Evolutionary conservation across 2,329 filamentous ascomycete genomes (phyloP).

Genomic region (Shiraia sp.): DNA sequence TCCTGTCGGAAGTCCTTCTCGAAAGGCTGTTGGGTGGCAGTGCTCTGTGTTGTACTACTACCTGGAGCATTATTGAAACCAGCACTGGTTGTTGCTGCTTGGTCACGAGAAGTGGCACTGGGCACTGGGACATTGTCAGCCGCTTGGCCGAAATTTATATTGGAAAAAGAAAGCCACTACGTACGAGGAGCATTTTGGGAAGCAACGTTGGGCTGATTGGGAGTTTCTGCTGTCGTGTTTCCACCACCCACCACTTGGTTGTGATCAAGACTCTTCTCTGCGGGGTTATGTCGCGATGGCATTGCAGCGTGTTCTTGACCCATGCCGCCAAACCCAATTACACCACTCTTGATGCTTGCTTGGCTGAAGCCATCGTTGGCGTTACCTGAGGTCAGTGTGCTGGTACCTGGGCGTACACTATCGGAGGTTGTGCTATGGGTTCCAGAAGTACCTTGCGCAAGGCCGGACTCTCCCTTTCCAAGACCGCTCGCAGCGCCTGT

Average conservation of each 20-base stretch:
- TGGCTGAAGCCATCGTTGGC: slow-evolving; percentile 29
- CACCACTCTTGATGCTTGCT: slow-evolving; percentile 47
- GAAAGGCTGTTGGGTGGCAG: slow-evolving; percentile 6
- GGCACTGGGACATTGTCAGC: slow-evolving; percentile 14
- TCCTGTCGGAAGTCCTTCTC: slow-evolving; percentile 15
- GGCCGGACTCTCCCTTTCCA: slow-evolving; percentile 4
- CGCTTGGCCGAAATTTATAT: slow-evolving; percentile 1
- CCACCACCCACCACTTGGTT: slow-evolving; percentile 24
- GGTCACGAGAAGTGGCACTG: slow-evolving; percentile 2
- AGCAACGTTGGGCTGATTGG: slow-evolving; percentile 6
- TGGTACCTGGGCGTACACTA: slow-evolving; percentile 22
- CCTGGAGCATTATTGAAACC: slow-evolving; percentile 1
- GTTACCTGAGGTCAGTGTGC: slow-evolving; percentile 4
- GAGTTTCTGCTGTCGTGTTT: slow-evolving; percentile 3
- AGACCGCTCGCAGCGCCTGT: slow-evolving; percentile 6
- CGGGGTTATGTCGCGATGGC: slow-evolving; percentile 14
- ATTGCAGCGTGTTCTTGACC: slow-evolving; percentile 31
- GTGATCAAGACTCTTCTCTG: slow-evolving; percentile 9
- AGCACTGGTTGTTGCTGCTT: slow-evolving; percentile 4
- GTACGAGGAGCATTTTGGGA: slow-evolving; percentile 19
- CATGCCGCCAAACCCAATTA: slow-evolving; percentile 38
- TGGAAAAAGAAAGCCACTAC: slow-evolving; percentile 14
- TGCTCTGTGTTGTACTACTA: slow-evolving; percentile 1
- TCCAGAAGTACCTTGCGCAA: slow-evolving; percentile 2
- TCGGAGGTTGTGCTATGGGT: slow-evolving; percentile 4